Evolutionary conservation across 495 filamentous ascomycete genomes (phyloP).

Genomic region (Podospora pseudoanserina): DNA sequence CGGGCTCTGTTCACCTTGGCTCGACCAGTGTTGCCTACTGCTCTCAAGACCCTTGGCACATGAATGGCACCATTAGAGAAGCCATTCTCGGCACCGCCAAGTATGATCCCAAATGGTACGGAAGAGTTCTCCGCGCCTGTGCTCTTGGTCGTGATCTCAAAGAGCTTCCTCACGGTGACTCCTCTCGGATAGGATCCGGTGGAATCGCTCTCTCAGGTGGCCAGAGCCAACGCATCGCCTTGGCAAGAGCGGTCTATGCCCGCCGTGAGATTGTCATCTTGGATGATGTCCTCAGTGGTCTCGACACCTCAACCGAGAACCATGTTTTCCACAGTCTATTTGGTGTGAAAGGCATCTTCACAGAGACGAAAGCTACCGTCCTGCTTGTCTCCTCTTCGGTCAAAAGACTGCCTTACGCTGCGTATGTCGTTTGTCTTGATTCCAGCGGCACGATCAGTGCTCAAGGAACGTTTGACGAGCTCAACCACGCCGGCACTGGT

Average conservation of each 20-base stretch:
- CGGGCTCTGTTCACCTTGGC: conserved; percentile 29
- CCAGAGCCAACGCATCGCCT: conserved; percentile 38
- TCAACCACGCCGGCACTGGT: conserved; percentile 19
- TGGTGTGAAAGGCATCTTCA: conserved; percentile 41
- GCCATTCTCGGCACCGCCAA: conserved; percentile 34
- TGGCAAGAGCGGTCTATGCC: conserved; percentile 28
- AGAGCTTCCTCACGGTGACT: conserved; percentile 33
- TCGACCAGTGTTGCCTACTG: conserved; percentile 34
- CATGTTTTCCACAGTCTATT: conserved; percentile 55
- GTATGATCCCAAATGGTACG: conserved; percentile 39
- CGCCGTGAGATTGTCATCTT: conserved; percentile 22
- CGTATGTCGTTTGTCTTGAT: conserved; percentile 50
- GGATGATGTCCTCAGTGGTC: conserved; percentile 42
- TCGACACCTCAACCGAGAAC: conserved; percentile 57
- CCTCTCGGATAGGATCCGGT: conserved; percentile 32
- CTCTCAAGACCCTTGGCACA: conserved; percentile 31
- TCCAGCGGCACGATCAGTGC: conserved; percentile 44
- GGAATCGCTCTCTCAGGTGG: conserved; percentile 39
- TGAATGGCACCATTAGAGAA: conserved; percentile 37
- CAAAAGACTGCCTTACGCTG: conserved; percentile 44
- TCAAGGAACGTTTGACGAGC: conserved; percentile 44
- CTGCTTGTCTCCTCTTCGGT: conserved; percentile 39
- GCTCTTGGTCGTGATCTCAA: conserved; percentile 35
- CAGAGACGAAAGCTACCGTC: conserved; percentile 47
- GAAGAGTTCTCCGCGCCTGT: conserved; percentile 37